Conservation (phyloP, 1,284 basidiomycete species). For the Apiotrichum akiyoshidainum region DNA sequence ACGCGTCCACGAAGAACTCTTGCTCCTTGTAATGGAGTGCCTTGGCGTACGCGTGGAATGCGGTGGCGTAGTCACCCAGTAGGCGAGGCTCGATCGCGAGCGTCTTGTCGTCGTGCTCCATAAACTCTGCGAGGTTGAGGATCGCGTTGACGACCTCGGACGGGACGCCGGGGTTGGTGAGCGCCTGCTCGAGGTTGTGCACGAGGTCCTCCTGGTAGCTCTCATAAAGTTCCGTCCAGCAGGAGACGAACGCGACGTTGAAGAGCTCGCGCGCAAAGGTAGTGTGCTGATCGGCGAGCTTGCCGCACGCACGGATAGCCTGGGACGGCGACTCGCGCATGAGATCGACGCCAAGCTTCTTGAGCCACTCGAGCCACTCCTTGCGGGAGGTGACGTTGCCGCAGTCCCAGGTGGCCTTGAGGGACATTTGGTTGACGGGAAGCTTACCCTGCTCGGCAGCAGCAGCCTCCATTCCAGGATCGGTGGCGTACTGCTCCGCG, state of each 20-base stretch:
- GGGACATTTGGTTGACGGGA: conserved; percentile 93
- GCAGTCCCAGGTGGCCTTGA: conserved; percentile 96
- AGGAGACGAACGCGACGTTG: conserved; percentile 97
- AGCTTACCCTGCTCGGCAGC: conserved; percentile 75
- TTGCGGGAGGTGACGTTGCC: conserved; percentile 74
- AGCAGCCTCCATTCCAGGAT: conserved; percentile 24
- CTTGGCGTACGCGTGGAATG: conserved; percentile 94
- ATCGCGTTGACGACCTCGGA: conserved; percentile 90
- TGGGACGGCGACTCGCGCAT: conserved; percentile 98
- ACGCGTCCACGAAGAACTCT: conserved; percentile 86
- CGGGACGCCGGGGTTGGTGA: conserved; percentile 74
- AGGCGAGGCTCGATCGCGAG: conserved; percentile 91
- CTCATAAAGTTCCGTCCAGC: conserved; percentile 95
- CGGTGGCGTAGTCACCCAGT: conserved; percentile 86
- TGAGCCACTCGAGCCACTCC: conserved; percentile 97
- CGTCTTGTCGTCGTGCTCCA: conserved; percentile 98
- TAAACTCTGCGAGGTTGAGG: conserved; percentile 96
- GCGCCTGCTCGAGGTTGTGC: conserved; percentile 81
- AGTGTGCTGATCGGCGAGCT: conserved; percentile 84
- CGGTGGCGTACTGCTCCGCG: conserved; percentile 50
- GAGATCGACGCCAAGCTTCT: conserved; percentile 87
- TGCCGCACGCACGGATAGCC: conserved; percentile 92
- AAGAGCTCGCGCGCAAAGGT: conserved; percentile 93
- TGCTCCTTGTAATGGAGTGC: conserved; percentile 98
- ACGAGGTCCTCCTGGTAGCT: conserved; percentile 94